phyloP scores from a whole-genome alignment of 352 stramenopile species.

The Phytophthora sojae region DNA sequence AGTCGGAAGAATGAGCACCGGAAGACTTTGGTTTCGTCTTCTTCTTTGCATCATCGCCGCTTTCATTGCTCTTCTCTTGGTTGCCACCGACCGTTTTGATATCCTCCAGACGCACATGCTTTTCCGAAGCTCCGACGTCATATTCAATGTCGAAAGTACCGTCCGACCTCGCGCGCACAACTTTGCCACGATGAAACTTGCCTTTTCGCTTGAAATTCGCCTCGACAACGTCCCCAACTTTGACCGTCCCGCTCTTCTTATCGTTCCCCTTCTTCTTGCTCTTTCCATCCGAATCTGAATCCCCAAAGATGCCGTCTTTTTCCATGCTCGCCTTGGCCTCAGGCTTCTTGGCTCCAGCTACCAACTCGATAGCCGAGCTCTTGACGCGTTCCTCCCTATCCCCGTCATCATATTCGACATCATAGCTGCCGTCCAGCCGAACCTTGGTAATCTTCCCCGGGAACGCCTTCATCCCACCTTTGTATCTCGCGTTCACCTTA shows the following conservation, averaged over 20 bases:
- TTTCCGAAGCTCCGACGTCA: conserved; percentile 41
- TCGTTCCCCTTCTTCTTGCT: neutral
- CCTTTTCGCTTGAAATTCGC: conserved; percentile 52
- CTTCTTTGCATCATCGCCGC: conserved; percentile 15
- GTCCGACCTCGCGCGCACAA: conserved; percentile 35
- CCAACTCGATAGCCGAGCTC: conserved; percentile 20
- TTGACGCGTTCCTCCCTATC: conserved; percentile 46
- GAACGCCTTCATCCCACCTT: conserved; percentile 45
- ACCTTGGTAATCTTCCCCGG: conserved; percentile 54
- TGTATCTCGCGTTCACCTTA: conserved; percentile 52
- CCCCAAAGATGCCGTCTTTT: conserved; percentile 39
- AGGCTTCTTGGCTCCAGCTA: conserved; percentile 12
- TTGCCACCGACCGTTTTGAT: conserved; percentile 24
- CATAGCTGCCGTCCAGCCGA: conserved; percentile 61
- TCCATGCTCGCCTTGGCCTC: conserved; percentile 23
- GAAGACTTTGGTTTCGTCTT: neutral
- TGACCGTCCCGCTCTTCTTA: conserved; percentile 11
- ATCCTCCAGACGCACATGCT: conserved; percentile 19
- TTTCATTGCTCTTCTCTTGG: conserved; percentile 23
- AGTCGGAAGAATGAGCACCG: conserved; percentile 12
- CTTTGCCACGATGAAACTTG: conserved; percentile 43
- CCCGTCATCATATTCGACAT: conserved; percentile 72
- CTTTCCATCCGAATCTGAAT: conserved; percentile 36
- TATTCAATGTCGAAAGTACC: conserved; percentile 49
- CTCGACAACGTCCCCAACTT: conserved; percentile 39